Base-by-base conservation (phyloP, 1,284 basidiomycete genomes). In the Xerocomus amazonicus region DNA sequence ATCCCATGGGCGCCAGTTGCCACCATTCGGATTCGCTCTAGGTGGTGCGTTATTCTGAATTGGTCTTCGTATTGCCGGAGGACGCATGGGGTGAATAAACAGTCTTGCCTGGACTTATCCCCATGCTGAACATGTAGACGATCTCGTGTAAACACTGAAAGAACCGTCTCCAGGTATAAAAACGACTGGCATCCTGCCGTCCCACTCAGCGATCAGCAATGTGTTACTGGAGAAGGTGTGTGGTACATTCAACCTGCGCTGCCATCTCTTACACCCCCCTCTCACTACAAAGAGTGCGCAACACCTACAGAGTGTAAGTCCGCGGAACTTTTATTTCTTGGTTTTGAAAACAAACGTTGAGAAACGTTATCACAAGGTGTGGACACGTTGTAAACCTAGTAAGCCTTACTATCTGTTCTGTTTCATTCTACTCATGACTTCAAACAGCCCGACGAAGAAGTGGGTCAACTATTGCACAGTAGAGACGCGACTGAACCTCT, bases 371-470 rank as follows among this genome's bases (percentile, higher is more conserved):
- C 39, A 38, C 55, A 84, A 23, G 83, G 57, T 86, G 83, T 61
- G 77, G 78, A 37, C 84, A 86, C 62, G 77, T 71, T 19, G 62
- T 80, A 42, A 78, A 67, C 51, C 56, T 80, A 62, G 83, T 84
- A 56, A 57, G 79, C 31, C 12, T 49, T 35, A n/a, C 38, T 38
- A 6, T 40, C 40, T 45, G 41, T 53, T 51, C 36, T 32, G 26
- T 47, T 37, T 38, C 12, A 42, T 26, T 36, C 47, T 33, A 14
- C 49, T 66, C 34, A 57, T 38, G 29, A 6, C 17, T 49, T 17
- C 45, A 32, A 59, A 45, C 50, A 85, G 83, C 77, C 80, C 14
- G 83, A 85, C 43, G 79, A 82, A 66, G 81, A 84, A 72, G 83
- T 81, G 48, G 55, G 69, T 54, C 33, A 26, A 4, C 27, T 36